Conservation (phyloP, 768 basidiomycete species). For the Auriscalpium microsporum region DNA sequence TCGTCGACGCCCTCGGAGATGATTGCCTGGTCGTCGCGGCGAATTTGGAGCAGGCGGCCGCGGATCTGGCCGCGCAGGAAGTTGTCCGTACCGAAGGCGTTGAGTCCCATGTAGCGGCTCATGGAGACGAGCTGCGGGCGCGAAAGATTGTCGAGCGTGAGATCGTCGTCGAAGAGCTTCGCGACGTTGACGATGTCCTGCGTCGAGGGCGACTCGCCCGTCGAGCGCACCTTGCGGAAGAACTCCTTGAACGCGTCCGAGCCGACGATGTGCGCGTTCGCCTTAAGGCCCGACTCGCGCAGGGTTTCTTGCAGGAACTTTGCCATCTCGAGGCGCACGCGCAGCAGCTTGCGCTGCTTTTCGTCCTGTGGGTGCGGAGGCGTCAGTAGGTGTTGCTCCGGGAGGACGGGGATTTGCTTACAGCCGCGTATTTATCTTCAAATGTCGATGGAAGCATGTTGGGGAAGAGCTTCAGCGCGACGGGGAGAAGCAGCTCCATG, state of each 20-base stretch:
- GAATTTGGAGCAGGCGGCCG: conserved; percentile 68
- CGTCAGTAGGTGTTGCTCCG: background rate
- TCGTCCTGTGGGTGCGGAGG: conserved; percentile 56
- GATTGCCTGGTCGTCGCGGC: conserved; percentile 92
- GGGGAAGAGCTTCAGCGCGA: conserved; percentile 94
- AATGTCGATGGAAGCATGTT: conserved; percentile 99
- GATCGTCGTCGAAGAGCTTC: conserved; percentile 93
- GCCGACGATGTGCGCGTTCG: conserved; percentile 87
- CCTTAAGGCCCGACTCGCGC: conserved; percentile 87
- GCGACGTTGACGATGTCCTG: conserved; percentile 90
- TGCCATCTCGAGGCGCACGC: conserved; percentile 95
- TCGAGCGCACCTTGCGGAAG: conserved; percentile 95
- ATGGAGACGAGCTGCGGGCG: conserved; percentile 97
- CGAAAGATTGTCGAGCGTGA: conserved; percentile 95
- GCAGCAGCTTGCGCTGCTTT: conserved; percentile 91
- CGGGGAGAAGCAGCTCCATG: conserved; percentile 95
- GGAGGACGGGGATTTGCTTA: conserved; percentile 29
- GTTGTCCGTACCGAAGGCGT: conserved; percentile 98
- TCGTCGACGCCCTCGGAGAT: conserved; percentile 82
- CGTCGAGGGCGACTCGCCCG: conserved; percentile 87
- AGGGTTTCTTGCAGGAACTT: conserved; percentile 98
- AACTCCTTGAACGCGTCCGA: conserved; percentile 98
- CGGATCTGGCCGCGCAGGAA: conserved; percentile 91
- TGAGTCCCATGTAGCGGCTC: conserved; percentile 96
- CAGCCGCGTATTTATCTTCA: conserved; percentile 93